phyloP scores from a whole-genome alignment of 108 stramenopile genomes.

The Nitzschia sp. region DNA sequence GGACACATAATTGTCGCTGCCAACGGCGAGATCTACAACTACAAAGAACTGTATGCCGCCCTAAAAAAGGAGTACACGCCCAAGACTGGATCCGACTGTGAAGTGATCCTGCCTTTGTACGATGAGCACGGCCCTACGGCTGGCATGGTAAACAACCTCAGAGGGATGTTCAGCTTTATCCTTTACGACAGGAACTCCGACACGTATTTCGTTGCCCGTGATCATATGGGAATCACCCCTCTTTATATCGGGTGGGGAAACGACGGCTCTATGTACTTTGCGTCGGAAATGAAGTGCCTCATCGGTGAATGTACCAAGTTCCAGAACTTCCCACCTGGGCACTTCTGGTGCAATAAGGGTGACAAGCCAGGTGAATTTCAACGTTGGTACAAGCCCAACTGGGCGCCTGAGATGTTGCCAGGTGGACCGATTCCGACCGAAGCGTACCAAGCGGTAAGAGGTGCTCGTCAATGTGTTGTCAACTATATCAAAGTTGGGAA shows the following conservation, averaged over 20 bases:
- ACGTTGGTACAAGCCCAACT: slow-evolving; percentile 93
- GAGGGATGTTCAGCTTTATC: slow-evolving; percentile 98
- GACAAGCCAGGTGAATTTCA: slow-evolving; percentile 72
- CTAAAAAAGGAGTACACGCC: slow-evolving; percentile 76
- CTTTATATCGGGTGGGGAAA: slow-evolving; percentile 96
- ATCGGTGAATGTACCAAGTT: slow-evolving; percentile 79
- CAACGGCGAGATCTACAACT: slow-evolving; percentile 99
- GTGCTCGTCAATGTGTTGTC: no score
- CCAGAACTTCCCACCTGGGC: slow-evolving; percentile 96
- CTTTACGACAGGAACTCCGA: slow-evolving; percentile 88
- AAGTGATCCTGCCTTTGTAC: slow-evolving; percentile 94
- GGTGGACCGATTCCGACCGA: slow-evolving; percentile 69
- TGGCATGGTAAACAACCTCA: slow-evolving; percentile 70
- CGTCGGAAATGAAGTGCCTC: slow-evolving; percentile 95
- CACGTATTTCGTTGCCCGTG: slow-evolving; percentile 88
- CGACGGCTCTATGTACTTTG: slow-evolving; percentile 91
- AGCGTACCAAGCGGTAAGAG: slow-evolving; percentile 73
- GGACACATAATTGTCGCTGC: slow-evolving; percentile 90
- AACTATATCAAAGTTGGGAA: no score
- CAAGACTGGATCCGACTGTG: slow-evolving; percentile 95
- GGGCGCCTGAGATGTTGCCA: slow-evolving; percentile 89
- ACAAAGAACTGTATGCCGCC: slow-evolving; percentile 88
- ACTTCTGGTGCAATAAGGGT: slow-evolving; percentile 88
- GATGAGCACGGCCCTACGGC: slow-evolving; percentile 69
- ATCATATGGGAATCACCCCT: slow-evolving; percentile 97